Evolutionary conservation across 2,329 filamentous ascomycete genomes (phyloP).

Genomic region (Zymoseptoria pseudotritici): DNA sequence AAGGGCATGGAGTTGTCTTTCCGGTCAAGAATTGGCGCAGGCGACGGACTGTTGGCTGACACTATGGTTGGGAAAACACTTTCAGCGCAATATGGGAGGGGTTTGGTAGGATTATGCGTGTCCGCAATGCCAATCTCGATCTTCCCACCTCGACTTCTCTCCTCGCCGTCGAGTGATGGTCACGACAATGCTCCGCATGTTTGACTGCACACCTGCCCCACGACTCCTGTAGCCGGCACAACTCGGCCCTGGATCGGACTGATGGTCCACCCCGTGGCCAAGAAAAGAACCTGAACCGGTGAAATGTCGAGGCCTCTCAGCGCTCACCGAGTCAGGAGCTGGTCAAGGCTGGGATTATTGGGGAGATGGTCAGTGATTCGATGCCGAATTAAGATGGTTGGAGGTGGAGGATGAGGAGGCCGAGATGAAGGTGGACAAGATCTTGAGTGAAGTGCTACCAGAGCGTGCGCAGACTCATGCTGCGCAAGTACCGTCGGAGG

Average conservation of each 20-base stretch:
- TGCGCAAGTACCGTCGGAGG: slow-evolving; percentile 41
- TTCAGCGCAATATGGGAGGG: neutral
- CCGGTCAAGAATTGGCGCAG: too few relatives aligned
- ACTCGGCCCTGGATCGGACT: neutral
- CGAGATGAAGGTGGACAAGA: too few relatives aligned
- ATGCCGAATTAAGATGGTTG: slow-evolving; percentile 67
- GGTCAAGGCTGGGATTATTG: slow-evolving; percentile 46
- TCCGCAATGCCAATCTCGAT: neutral
- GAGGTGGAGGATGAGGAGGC: slow-evolving; percentile 69
- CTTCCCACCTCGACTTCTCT: neutral
- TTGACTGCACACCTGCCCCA: neutral
- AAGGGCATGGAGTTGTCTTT: too few relatives aligned
- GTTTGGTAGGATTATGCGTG: too few relatives aligned
- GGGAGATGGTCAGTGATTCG: slow-evolving; percentile 89
- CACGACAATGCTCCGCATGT: neutral
- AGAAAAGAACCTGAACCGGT: neutral
- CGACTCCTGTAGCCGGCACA: neutral
- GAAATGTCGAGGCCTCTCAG: neutral
- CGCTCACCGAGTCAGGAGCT: slow-evolving; percentile 49
- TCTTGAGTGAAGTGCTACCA: slow-evolving; percentile 79
- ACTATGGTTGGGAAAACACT: neutral
- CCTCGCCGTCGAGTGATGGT: neutral
- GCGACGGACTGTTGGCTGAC: too few relatives aligned
- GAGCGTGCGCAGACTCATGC: slow-evolving; percentile 62
- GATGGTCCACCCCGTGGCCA: neutral